phyloP scores from a whole-genome alignment of 2,329 filamentous ascomycete species.

The Diaporthe helianthi region DNA sequence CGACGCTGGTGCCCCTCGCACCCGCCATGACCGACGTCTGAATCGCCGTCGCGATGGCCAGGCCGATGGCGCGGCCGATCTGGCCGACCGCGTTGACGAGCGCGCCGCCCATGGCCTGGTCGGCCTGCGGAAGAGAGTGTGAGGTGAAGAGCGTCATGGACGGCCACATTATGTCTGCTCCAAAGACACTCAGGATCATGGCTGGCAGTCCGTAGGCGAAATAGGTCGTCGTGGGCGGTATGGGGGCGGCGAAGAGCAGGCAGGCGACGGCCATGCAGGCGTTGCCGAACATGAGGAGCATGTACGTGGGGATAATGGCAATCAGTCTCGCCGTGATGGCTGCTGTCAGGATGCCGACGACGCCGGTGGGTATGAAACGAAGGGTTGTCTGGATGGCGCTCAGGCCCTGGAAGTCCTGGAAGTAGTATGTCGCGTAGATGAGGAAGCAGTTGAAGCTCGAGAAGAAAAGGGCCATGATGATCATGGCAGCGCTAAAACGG shows the following conservation, averaged over 20 bases:
- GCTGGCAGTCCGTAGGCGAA: constrained; percentile 72
- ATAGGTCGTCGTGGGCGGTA: constrained; percentile 66
- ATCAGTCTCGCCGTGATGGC: constrained; percentile 63
- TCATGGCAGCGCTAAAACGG: constrained; percentile 68
- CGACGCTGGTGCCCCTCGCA: constrained; percentile 51
- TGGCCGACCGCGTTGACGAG: constrained; percentile 72
- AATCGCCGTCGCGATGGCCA: constrained; percentile 70
- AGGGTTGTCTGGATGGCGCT: constrained; percentile 71
- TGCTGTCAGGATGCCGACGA: constrained; percentile 64
- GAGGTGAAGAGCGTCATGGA: constrained; percentile 71
- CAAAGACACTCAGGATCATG: constrained; percentile 70
- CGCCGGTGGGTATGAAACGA: constrained; percentile 71
- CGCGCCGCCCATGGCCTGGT: constrained; percentile 73
- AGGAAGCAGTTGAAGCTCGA: constrained; percentile 72
- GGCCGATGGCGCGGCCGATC: constrained; percentile 68
- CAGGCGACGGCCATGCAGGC: constrained; percentile 60
- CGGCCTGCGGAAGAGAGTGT: constrained; percentile 64
- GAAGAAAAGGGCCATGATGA: constrained; percentile 72
- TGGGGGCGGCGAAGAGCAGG: constrained; percentile 69
- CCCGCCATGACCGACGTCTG: constrained; percentile 67
- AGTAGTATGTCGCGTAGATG: constrained; percentile 73
- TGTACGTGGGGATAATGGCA: constrained; percentile 62
- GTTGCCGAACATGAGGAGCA: constrained; percentile 65
- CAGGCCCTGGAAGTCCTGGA: constrained; percentile 70
- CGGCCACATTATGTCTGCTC: constrained; percentile 72